Percentiles rank a stretch among this genome's conserved stretches.
Conservation (phyloP, 2,329 filamentous ascomycete species). For the Dothistroma septosporum region DNA sequence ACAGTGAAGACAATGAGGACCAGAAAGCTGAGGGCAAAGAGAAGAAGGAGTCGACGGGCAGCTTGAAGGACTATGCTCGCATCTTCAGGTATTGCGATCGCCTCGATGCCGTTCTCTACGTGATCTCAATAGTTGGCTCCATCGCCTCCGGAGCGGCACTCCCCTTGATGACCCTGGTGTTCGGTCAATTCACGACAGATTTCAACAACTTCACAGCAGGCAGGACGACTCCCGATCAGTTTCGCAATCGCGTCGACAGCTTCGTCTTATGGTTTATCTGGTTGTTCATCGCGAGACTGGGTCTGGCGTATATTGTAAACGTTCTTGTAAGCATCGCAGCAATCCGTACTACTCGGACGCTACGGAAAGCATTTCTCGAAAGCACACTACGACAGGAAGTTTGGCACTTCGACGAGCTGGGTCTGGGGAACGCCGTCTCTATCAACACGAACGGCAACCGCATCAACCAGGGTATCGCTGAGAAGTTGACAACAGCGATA, state of each 20-base stretch:
- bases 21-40: not conserved
- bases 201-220: slow-evolving; percentile 42
- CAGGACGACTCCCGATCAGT: slow-evolving; percentile 12
- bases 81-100: slow-evolving; percentile 34
- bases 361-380: slow-evolving; percentile 59
- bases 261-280: slow-evolving; percentile 63
- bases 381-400: slow-evolving; percentile 63
- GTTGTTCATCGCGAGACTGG: slow-evolving; percentile 64
- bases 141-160: slow-evolving; percentile 45
- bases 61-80: slow-evolving; percentile 25
- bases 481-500: slow-evolving; percentile 37
- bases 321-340: slow-evolving; percentile 48
- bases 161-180: slow-evolving; percentile 49
- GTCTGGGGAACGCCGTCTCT: slow-evolving; percentile 45
- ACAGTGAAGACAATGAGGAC: not conserved
- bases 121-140: slow-evolving; percentile 33
- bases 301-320: slow-evolving; percentile 54
- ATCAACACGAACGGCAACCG: slow-evolving; percentile 34
- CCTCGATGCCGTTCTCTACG: slow-evolving; percentile 28
- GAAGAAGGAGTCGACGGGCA: slow-evolving; percentile 11
- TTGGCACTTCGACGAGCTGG: slow-evolving; percentile 59
- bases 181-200: slow-evolving; percentile 47
- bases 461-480: slow-evolving; percentile 40
- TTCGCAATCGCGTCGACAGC: slow-evolving; percentile 22
- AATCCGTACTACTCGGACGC: slow-evolving; percentile 48